A percentile compares a stretch with the other conserved stretches of the same genome.
Evolutionary conservation across 169 alveolate species (phyloP).

Genomic region (Plasmodium knowlesi): DNA sequence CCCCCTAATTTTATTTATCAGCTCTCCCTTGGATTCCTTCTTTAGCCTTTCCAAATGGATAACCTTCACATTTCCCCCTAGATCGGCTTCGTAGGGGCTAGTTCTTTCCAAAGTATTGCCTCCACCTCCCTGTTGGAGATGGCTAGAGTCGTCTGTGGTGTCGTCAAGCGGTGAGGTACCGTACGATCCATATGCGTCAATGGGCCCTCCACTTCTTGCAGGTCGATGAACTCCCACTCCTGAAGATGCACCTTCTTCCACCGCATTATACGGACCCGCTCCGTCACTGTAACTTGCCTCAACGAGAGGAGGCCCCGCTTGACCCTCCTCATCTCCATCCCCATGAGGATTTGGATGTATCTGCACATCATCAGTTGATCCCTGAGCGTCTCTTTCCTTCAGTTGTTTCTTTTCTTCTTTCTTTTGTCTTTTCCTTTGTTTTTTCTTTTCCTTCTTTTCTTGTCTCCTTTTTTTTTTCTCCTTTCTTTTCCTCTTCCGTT

Average conservation of each 20-base stretch:
- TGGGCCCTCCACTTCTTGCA: not conserved
- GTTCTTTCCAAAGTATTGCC: not conserved
- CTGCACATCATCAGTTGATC: not conserved
- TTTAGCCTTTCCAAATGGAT: constrained; percentile 17
- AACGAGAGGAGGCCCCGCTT: not conserved
- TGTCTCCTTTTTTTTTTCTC: not conserved
- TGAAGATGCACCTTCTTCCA: not conserved
- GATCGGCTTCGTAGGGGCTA: not conserved
- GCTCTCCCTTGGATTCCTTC: constrained; percentile 16
- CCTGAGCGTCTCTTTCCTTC: constrained; percentile 1
- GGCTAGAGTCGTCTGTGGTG: not conserved
- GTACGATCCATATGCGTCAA: not conserved
- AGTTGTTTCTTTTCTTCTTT: constrained; percentile 5
- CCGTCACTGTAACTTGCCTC: not conserved
- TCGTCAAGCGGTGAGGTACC: not conserved
- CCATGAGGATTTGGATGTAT: not conserved
- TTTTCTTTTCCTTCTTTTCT: not conserved
- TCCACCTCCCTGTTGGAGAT: not conserved
- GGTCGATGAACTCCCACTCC: not conserved
- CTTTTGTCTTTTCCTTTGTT: not conserved
- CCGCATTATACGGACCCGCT: not conserved
- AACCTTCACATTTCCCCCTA: constrained; percentile 2
- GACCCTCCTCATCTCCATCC: not conserved
- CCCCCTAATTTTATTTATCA: constrained; percentile 18
- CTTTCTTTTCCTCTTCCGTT: constrained; percentile 1